These are phyloP conservation scores for Theileria orientalis DNA, from an alignment of 169 alveolate genomes.

Conservation along the genomic window DNA sequence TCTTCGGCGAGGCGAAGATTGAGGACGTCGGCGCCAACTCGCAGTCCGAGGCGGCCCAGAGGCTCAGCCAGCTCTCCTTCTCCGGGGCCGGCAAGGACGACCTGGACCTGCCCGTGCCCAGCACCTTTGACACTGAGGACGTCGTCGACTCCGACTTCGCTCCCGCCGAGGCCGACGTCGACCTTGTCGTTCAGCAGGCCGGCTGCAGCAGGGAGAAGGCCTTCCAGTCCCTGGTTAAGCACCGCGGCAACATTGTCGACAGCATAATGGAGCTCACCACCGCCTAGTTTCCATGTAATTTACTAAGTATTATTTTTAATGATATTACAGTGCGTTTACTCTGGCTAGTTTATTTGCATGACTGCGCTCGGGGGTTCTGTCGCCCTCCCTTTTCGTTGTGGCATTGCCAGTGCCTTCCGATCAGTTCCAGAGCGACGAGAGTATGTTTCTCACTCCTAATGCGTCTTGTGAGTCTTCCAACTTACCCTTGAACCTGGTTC, in stretches of 20 bases:
- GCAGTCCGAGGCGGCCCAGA: slow-evolving; percentile 75
- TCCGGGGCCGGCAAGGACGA: slow-evolving; percentile 35
- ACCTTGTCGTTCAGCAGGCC: slow-evolving; percentile 87
- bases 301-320: not conserved
- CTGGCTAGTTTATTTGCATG: not conserved
- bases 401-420: not conserved
- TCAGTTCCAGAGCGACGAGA: slow-evolving; percentile 51
- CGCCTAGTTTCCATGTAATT: not conserved
- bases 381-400: too few relatives aligned
- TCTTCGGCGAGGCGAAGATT: slow-evolving; percentile 95
- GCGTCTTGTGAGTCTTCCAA: not conserved
- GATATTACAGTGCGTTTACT: not conserved
- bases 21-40: slow-evolving; percentile 83
- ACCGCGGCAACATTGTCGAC: slow-evolving; percentile 86
- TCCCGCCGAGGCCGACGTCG: slow-evolving; percentile 70
- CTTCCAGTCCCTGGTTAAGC: slow-evolving; percentile 79
- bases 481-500: slow-evolving; percentile 33
- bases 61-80: slow-evolving; percentile 61
- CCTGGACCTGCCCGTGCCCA: slow-evolving; percentile 12
- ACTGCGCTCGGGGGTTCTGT: too few relatives aligned
- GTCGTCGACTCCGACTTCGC: slow-evolving; percentile 15
- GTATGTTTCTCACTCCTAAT: slow-evolving; percentile 48
- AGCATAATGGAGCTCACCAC: slow-evolving; percentile 82
- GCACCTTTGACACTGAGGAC: slow-evolving; percentile 26
- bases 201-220: slow-evolving; percentile 87